Conservation (phyloP, 2,329 filamentous ascomycete species). For the Diaporthe ilicicola region DNA sequence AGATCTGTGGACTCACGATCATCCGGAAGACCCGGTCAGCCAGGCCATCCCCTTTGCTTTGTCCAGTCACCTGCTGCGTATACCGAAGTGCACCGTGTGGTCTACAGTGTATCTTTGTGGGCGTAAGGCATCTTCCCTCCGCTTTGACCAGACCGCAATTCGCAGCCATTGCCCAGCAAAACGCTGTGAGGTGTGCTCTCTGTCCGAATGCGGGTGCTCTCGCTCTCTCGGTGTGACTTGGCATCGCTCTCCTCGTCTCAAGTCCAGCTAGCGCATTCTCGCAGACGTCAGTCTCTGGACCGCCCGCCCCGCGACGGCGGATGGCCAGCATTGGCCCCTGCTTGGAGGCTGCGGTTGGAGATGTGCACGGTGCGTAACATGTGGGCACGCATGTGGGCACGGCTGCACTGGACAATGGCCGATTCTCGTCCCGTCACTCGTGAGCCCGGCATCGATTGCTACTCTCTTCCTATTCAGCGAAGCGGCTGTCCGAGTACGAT, state of each 20-base stretch:
- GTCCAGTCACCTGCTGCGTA: background rate
- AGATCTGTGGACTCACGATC: conserved; percentile 24
- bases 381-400: background rate
- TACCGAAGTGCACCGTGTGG: conserved; percentile 14
- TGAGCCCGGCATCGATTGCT: conserved; percentile 13
- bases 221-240: conserved; percentile 13
- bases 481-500: background rate
- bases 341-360: background rate
- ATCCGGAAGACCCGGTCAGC: conserved; percentile 10
- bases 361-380: conserved; percentile 12
- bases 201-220: background rate
- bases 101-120: background rate
- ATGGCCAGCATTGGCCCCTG: conserved; percentile 12
- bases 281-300: conserved; percentile 11
- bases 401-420: background rate
- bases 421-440: conserved; percentile 15
- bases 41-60: background rate
- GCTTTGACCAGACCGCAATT: conserved; percentile 16
- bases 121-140: conserved; percentile 6
- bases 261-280: conserved; percentile 9
- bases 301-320: conserved; percentile 9
- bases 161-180: conserved; percentile 8
- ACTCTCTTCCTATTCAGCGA: background rate
- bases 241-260: conserved; percentile 18
- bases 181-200: background rate